Evolutionary conservation across 805 yeast species (phyloP).

Genomic region (Starmera dryadoides): DNA sequence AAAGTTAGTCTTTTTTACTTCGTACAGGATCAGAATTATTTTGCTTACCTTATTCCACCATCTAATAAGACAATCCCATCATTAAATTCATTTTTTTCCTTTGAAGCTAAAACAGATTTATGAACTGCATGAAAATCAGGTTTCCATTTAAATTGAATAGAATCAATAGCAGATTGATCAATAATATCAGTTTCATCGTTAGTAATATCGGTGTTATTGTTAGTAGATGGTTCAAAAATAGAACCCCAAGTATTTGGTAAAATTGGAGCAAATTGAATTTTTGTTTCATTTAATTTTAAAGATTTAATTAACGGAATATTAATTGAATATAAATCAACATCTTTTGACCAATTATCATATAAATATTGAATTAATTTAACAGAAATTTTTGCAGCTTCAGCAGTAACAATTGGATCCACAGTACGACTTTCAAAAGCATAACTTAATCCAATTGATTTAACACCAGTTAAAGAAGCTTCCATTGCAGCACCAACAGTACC

Average conservation of each 20-base stretch:
- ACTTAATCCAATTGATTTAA: conserved; percentile 70
- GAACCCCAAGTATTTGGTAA: conserved; percentile 76
- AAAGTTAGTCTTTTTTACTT: conserved; percentile 28
- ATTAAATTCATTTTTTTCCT: conserved; percentile 19
- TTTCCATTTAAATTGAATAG: conserved; percentile 63
- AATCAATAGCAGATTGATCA: conserved; percentile 35
- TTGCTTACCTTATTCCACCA: conserved; percentile 18
- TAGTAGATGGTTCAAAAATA: conserved; percentile 31
- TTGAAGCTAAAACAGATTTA: conserved; percentile 35
- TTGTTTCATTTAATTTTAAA: conserved; percentile 48
- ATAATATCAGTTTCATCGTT: conserved; percentile 33
- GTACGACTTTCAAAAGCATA: conserved; percentile 63
- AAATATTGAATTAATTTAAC: conserved; percentile 58
- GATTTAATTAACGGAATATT: conserved; percentile 70
- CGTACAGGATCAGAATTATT: conserved; percentile 3
- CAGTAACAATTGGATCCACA: conserved; percentile 43
- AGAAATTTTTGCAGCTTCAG: conserved; percentile 61
- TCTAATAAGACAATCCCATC: conserved; percentile 24
- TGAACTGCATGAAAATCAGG: conserved; percentile 75
- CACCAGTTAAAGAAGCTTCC: conserved; percentile 75
- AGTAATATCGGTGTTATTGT: conserved; percentile 13
- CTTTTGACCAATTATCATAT: conserved; percentile 46
- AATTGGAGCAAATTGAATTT: conserved; percentile 68
- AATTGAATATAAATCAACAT: conserved; percentile 69
- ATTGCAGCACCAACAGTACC: conserved; percentile 97